These are phyloP conservation scores for Cladophialophora immunda DNA, from an alignment of 2,329 filamentous ascomycete species.

Conservation along the genomic window DNA sequence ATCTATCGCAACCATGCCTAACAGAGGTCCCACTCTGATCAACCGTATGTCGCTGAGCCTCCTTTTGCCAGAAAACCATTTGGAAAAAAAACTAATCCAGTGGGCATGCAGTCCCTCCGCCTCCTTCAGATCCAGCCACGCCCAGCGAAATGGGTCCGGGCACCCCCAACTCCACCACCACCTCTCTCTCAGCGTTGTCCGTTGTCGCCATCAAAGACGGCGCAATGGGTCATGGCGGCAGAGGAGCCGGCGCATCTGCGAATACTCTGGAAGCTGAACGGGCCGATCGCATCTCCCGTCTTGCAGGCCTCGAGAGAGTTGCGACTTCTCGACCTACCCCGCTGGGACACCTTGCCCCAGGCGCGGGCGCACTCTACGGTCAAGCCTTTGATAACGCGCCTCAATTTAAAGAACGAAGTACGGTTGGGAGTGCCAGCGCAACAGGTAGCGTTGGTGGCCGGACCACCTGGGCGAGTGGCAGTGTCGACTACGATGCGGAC, in stretches of 20 bases:
- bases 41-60: conserved; percentile 29
- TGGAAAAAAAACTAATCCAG: conserved; percentile 62
- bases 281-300: conserved; percentile 91
- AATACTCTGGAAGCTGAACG: conserved; percentile 89
- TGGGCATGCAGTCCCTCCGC: conserved; percentile 85
- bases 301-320: conserved; percentile 89
- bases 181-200: conserved; percentile 87
- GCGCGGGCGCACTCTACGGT: conserved; percentile 35
- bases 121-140: conserved; percentile 82
- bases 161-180: conserved; percentile 91
- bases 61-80: neutral
- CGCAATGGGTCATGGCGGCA: conserved; percentile 77
- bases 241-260: conserved; percentile 65
- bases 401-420: conserved; percentile 79
- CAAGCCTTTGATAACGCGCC: conserved; percentile 77
- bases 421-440: conserved; percentile 88
- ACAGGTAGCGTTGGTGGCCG: conserved; percentile 78
- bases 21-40: conserved; percentile 37
- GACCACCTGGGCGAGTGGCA: conserved; percentile 72
- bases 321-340: conserved; percentile 71
- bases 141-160: conserved; percentile 88
- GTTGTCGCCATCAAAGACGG: conserved; percentile 97
- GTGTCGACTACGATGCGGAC: conserved; percentile 64
- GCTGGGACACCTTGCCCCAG: conserved; percentile 49
- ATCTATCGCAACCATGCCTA: conserved; percentile 32